Evolutionary conservation across 768 basidiomycete genomes (phyloP).

Genomic region (Termitomyces sp.): DNA sequence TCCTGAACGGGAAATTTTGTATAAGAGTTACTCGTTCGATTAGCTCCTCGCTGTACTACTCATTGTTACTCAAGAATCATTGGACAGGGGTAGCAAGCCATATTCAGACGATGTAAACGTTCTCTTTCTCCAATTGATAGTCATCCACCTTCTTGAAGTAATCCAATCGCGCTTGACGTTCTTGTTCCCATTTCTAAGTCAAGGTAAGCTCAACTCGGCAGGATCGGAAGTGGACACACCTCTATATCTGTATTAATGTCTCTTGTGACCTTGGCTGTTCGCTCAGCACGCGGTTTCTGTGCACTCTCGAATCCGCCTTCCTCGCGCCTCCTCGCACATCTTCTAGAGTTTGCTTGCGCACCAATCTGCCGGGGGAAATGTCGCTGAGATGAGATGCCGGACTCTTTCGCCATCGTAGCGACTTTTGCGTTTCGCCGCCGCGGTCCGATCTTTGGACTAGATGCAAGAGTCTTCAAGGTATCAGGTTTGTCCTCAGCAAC

Average conservation of each 20-base stretch:
- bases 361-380: slow-evolving; percentile 3
- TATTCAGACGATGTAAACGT: slow-evolving; percentile 52
- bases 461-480: not conserved
- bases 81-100: not conserved
- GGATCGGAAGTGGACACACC: slow-evolving; percentile 3
- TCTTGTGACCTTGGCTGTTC: not conserved
- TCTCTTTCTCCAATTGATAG: slow-evolving; percentile 51
- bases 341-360: slow-evolving; percentile 8
- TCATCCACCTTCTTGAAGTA: slow-evolving; percentile 48
- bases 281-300: not conserved
- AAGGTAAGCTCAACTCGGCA: not conserved
- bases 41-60: not conserved
- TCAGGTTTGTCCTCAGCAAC: not conserved
- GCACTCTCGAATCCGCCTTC: not conserved
- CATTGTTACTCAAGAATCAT: not conserved
- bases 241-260: slow-evolving; percentile 7
- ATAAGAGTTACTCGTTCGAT: not conserved
- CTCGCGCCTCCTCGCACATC: slow-evolving; percentile 10
- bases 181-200: slow-evolving; percentile 33
- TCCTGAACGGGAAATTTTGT: not conserved
- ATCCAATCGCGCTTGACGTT: slow-evolving; percentile 44
- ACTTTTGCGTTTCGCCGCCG: not conserved
- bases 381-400: not conserved
- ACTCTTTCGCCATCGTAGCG: not conserved
- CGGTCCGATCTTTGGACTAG: not conserved